Evolutionary conservation across 768 basidiomycete genomes (phyloP), one percentile per base, ranked within the genome.

Genomic region (Pulveroboletus frians): DNA sequence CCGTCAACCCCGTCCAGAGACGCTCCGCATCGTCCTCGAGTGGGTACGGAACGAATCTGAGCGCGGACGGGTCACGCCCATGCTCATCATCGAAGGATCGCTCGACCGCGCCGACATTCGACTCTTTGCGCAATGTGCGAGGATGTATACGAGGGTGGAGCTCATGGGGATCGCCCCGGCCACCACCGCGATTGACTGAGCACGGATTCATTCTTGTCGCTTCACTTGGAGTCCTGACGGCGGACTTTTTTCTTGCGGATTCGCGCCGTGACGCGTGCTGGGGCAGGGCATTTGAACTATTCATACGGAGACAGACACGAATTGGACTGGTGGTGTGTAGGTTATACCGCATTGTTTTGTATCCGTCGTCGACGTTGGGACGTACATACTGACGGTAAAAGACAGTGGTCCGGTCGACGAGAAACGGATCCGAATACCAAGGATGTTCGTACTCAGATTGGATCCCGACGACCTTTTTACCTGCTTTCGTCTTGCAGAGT

Each of bases 1-100:
- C 17, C 56, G 61, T 21, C 56, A 59, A 21, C 57, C 64, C 3
- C 54, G 64, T 17, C 45, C 35, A 11, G 63, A 64, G 8, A 57
- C 61, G 0, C 49, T 63, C 17, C 51, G 45, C 13, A 41, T 51
- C 14, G 29, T 64, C 5, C 49, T 54, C 0, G 64, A 65, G 5
- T 64, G 64, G 64, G 43, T 59, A 32, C 47, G 42, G 23, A 48
- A 35, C 21, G 59, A 55, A 8, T 49, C 27, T 18, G 43, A 52
- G 13, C 51, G 47, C 30, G 50, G 53, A 3, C 52, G 47, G 9
- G 5, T 23, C 29, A 26, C 36, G 6, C 60, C 61, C 5, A 54
- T 18, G 52, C 32, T 64, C 9, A 26, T 61, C n/a, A 31, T 64
- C 30, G 56, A 64, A 30, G 54, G 52, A 5, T 44, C 48, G 35